Conservation (phyloP, 2,329 filamentous ascomycete genomes). For the Diaporthe australafricana region DNA sequence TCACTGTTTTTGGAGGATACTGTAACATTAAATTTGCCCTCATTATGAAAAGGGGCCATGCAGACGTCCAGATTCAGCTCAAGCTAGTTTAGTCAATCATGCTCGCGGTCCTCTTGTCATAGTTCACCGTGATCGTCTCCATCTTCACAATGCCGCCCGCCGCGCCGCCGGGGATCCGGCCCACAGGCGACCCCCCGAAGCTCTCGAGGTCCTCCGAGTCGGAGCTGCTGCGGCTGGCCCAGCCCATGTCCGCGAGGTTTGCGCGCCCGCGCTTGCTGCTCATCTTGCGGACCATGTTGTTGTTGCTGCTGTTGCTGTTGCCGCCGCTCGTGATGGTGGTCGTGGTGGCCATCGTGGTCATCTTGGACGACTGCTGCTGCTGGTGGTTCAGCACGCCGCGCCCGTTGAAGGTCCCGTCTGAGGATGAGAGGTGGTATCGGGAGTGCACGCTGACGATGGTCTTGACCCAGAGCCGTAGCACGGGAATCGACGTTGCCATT, state of each 20-base stretch:
- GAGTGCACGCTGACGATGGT: slow-evolving; percentile 11
- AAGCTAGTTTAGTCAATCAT: background rate
- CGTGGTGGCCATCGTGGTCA: background rate
- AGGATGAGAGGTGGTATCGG: slow-evolving; percentile 8
- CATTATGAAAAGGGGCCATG: background rate
- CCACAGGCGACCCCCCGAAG: background rate
- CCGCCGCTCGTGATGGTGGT: slow-evolving; percentile 22
- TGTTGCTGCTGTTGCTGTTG: background rate
- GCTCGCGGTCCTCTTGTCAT: slow-evolving; percentile 5
- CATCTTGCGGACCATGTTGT: slow-evolving; percentile 14
- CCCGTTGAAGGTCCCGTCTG: slow-evolving; percentile 16
- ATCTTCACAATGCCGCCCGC: slow-evolving; percentile 15
- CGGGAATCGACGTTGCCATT: slow-evolving; percentile 47
- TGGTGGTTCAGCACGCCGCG: background rate
- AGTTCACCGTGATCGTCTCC: slow-evolving; percentile 28
- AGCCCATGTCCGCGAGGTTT: slow-evolving; percentile 18
- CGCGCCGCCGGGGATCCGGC: background rate
- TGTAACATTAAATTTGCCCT: background rate
- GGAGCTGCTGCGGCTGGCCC: slow-evolving; percentile 19
- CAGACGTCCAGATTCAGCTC: background rate
- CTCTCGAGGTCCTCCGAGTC: slow-evolving; percentile 8
- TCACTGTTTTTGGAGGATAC: background rate
- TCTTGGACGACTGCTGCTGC: background rate
- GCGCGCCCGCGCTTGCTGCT: slow-evolving; percentile 22
- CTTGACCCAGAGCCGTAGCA: slow-evolving; percentile 42